Conservation (phyloP, 768 basidiomycete species). For the Boletus sp. region DNA sequence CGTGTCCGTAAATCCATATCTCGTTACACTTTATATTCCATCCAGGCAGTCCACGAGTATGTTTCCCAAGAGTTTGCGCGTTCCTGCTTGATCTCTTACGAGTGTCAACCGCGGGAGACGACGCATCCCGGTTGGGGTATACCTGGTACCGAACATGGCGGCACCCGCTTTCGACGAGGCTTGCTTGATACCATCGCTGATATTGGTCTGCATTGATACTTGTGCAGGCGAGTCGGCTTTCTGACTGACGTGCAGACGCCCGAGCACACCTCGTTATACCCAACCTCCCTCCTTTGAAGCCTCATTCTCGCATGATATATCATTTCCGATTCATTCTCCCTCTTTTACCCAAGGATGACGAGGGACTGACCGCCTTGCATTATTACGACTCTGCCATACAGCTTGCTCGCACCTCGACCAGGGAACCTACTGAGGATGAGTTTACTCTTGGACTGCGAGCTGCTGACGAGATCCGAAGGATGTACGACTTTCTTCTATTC, state of each 20-base stretch:
- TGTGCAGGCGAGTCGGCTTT: neutral
- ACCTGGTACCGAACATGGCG: slow-evolving; percentile 61
- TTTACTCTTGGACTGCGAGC: slow-evolving; percentile 62
- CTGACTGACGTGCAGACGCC: slow-evolving; percentile 43
- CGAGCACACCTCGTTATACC: slow-evolving; percentile 73
- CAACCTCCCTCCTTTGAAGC: slow-evolving; percentile 62
- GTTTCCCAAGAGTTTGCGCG: slow-evolving; percentile 76
- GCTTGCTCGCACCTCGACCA: slow-evolving; percentile 56
- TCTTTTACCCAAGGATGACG: slow-evolving; percentile 53
- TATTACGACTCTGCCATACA: slow-evolving; percentile 78
- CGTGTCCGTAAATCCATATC: neutral
- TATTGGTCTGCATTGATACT: slow-evolving; percentile 50
- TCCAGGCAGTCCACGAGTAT: slow-evolving; percentile 61
- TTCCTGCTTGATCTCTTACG: slow-evolving; percentile 64
- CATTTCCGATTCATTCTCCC: slow-evolving; percentile 77
- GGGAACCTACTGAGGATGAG: slow-evolving; percentile 65
- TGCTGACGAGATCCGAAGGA: slow-evolving; percentile 55
- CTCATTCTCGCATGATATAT: slow-evolving; percentile 72
- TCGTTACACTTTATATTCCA: neutral
- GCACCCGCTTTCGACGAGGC: slow-evolving; percentile 59
- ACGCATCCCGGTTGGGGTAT: slow-evolving; percentile 74
- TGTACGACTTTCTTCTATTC: slow-evolving; percentile 36
- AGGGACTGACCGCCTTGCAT: slow-evolving; percentile 65
- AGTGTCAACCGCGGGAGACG: slow-evolving; percentile 64
- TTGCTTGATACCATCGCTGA: slow-evolving; percentile 69